Evolutionary conservation across 306 rosid species (phyloP).

Genomic region (Castanea mollissima): DNA sequence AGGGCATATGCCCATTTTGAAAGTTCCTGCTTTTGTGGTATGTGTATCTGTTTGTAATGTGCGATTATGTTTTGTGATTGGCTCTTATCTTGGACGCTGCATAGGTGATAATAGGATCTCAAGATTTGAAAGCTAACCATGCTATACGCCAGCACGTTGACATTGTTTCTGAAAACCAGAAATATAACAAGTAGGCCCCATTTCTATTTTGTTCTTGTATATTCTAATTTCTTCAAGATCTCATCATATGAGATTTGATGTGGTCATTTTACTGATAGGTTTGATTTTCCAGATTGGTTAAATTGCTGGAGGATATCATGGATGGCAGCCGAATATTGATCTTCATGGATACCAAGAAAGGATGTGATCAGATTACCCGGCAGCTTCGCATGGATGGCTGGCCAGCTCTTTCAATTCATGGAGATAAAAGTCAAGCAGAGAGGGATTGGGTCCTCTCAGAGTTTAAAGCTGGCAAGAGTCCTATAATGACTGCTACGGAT

Average conservation of each 20-base stretch:
- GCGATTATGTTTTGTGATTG: background rate
- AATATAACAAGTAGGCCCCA: constrained; percentile 76
- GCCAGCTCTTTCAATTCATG: constrained; percentile 99
- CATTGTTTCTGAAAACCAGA: constrained; percentile 92
- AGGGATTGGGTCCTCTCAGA: constrained; percentile 99
- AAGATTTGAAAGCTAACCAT: constrained; percentile 91
- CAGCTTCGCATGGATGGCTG: constrained; percentile 99
- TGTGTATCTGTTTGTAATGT: background rate
- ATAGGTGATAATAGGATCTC: constrained; percentile 89
- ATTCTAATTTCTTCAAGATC: constrained; percentile 7
- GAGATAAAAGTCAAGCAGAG: constrained; percentile 99
- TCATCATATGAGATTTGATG: background rate
- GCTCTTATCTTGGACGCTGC: constrained; percentile 19
- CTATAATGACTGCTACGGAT: constrained; percentile 97
- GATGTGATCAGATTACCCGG: constrained; percentile 91
- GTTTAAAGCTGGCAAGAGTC: constrained; percentile 96
- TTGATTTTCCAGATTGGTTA: constrained; percentile 68
- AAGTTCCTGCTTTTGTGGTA: background rate
- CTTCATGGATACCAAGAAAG: constrained; percentile 98
- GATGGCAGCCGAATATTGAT: constrained; percentile 96
- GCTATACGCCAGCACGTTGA: constrained; percentile 86
- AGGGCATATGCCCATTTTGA: background rate
- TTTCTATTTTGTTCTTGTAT: constrained; percentile 20
- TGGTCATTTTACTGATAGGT: constrained; percentile 22
- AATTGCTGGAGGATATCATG: constrained; percentile 94